Conservation (phyloP, 1,139 yeast species). For the Saccharomyces hybrid region DNA sequence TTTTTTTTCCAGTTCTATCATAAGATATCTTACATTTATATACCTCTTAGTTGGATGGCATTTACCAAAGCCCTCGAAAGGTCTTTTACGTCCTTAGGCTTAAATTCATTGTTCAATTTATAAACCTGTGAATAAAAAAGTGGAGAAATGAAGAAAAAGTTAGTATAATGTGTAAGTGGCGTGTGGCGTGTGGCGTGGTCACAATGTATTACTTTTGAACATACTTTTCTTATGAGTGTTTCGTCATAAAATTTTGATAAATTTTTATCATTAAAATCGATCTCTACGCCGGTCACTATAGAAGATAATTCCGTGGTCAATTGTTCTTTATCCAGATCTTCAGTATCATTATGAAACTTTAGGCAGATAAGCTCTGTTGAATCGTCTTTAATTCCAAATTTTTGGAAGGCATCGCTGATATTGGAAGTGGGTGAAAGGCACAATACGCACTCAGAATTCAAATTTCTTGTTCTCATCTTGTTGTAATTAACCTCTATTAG, state of each 20-base stretch:
- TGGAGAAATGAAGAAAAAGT: neutral
- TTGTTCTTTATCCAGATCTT: constrained; percentile 15
- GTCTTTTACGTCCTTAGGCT: constrained; percentile 15
- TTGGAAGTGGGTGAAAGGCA: constrained; percentile 47
- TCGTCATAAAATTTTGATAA: constrained; percentile 31
- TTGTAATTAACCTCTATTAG: constrained; percentile 38
- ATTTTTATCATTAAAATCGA: constrained; percentile 32
- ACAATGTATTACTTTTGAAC: constrained; percentile 6
- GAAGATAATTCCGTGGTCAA: constrained; percentile 4
- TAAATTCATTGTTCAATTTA: constrained; percentile 21
- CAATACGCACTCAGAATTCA: constrained; percentile 49
- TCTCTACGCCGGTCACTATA: constrained; percentile 32
- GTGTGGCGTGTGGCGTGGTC: neutral
- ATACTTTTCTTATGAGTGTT: constrained; percentile 33
- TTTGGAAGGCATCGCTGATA: constrained; percentile 39
- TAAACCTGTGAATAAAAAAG: constrained; percentile 17
- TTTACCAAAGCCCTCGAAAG: constrained; percentile 30
- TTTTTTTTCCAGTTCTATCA: neutral
- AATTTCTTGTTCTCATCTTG: constrained; percentile 40
- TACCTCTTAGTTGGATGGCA: constrained; percentile 35
- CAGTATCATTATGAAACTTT: constrained; percentile 28
- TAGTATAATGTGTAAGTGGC: constrained; percentile 1
- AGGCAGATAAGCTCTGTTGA: constrained; percentile 34
- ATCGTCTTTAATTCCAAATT: constrained; percentile 41
- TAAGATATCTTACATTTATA: constrained; percentile 2